These are phyloP conservation scores for Backusella westeae DNA, from an alignment of 192 early-diverging fungal species.

Conservation along the genomic window DNA sequence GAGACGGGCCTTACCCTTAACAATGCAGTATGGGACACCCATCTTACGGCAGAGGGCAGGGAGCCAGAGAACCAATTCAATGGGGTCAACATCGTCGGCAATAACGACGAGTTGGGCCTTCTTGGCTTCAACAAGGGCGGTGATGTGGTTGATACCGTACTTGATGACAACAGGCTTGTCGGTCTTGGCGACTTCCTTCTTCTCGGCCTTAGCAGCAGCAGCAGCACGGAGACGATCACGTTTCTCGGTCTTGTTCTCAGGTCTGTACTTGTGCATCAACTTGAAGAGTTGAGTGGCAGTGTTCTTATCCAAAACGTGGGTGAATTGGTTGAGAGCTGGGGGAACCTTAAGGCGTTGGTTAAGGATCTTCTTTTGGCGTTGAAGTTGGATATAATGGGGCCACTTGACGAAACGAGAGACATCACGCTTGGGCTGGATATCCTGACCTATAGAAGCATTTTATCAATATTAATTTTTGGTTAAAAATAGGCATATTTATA, in stretches of 20 bases:
- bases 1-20: slow-evolving; percentile 98
- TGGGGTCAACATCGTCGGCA: slow-evolving; percentile 99
- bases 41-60: slow-evolving; percentile 99
- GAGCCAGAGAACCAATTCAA: slow-evolving; percentile 98
- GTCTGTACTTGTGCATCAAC: slow-evolving; percentile 98
- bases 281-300: slow-evolving; percentile 98
- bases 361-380: slow-evolving; percentile 98
- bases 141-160: slow-evolving; percentile 99
- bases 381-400: slow-evolving; percentile 98
- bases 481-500: slow-evolving; percentile 7
- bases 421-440: slow-evolving; percentile 95
- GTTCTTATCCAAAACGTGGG: slow-evolving; percentile 97
- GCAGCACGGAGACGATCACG: slow-evolving; percentile 84
- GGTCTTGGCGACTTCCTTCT: slow-evolving; percentile 77
- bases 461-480: not conserved
- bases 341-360: slow-evolving; percentile 99
- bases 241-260: slow-evolving; percentile 97
- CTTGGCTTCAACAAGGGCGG: slow-evolving; percentile 97
- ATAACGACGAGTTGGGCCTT: slow-evolving; percentile 99
- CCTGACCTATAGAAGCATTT: slow-evolving; percentile 60
- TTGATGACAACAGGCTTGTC: slow-evolving; percentile 97
- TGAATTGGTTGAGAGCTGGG: slow-evolving; percentile 99
- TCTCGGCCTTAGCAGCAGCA: slow-evolving; percentile 87
- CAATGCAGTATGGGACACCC: slow-evolving; percentile 98
- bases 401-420: slow-evolving; percentile 97